Base-by-base conservation (phyloP, 108 stramenopile species). In the Nitzschia sp. region DNA sequence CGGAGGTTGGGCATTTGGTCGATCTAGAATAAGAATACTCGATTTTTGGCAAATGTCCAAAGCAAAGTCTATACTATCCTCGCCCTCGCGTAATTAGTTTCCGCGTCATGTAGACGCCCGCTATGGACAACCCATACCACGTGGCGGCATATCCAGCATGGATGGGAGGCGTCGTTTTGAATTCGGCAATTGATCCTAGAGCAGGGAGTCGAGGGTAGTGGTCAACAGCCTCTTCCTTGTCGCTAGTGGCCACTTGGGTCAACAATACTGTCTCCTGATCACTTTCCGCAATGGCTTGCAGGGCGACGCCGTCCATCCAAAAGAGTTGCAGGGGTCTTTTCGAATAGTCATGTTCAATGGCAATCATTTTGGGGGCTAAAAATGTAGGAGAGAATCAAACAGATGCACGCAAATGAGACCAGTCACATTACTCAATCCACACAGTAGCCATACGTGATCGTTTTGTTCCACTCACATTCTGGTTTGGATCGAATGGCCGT, bases 131-230 rank as follows among this genome's bases (percentile, higher is more conserved):
- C 2, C 89, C 89, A 79, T 84, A 95, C 94, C 94, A 95, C 0
- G 94, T 95, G 19, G 73, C 66, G 6, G 94, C 94, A 78, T 95
- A 95, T 29, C 90, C 94, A 15, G 77, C 86, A 64, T 95, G 94
- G 42, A 88, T 69, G 0, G 74, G 74, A 3, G 94, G 94, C 0
- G 86, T 89, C 2, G 83, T 82, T 71, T 88, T 87, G 77, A 90
- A 91, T 57, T 91, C 87, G n/a, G 87, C 88, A 28, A 92, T 76
- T 1, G 75, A 62, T 24, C 82, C 79, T 25, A 66, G 58, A n/a
- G 83, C 47, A 46, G 82, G 79, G 53, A 45, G 60, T 1, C 79
- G 30, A 30, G 86, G 86, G 59, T 72, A 79, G 18, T 35, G 21
- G 6, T 45, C 26, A 2, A 6, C 30, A 3, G 59, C 35, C 19